Base-by-base conservation (phyloP, 768 basidiomycete species). In the Mycena maculata region DNA sequence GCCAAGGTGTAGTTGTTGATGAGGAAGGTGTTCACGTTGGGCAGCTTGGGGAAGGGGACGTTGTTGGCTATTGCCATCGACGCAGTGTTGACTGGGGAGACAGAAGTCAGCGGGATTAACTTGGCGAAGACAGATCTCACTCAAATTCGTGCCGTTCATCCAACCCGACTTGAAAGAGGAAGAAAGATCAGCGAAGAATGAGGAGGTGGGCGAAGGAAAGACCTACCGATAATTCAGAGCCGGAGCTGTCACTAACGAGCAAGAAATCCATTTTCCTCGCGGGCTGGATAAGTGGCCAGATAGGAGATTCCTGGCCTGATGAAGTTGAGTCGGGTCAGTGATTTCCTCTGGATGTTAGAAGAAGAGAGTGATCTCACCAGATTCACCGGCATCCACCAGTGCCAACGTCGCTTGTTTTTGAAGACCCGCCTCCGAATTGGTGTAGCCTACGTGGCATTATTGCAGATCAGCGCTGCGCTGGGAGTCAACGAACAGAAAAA, bases 1-100 rank as follows among this genome's bases (percentile, higher is more conserved):
- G 47, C 58, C 45, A 60, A 49, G 33, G 59, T 60, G 28, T 60
- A 50, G 59, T 60, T 60, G 59, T 60, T 60, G 59, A 60, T 60
- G 33, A 60, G 59, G 33, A 60, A 49, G 33, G 59, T 60, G 25
- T 49, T 60, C 33, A 60, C 45, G 47, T 60, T 20, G 18, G 59
- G 59, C 45, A 60, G 48, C 59, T 60, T 60, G 18, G 59, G 59
- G 59, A 60, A 60, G 25, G 59, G 59, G 27, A 60, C 48, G 47
- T 60, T 48, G 36, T 60, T 60, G 25, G 59, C 48, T 22, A 60
- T 50, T 30, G 59, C 59, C 59, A 60, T 60, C 36, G 59, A 22
- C 48, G 47, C 59, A 60, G 59, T 60, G 59, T 60, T 60, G 59
- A 60, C 58, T 59, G 58, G 30, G 25, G 23, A 59, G 23, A 31